Evolutionary conservation across 495 filamentous ascomycete species (phyloP), one percentile per base, ranked within the genome.

Genomic region (Achaetomiella virescens): DNA sequence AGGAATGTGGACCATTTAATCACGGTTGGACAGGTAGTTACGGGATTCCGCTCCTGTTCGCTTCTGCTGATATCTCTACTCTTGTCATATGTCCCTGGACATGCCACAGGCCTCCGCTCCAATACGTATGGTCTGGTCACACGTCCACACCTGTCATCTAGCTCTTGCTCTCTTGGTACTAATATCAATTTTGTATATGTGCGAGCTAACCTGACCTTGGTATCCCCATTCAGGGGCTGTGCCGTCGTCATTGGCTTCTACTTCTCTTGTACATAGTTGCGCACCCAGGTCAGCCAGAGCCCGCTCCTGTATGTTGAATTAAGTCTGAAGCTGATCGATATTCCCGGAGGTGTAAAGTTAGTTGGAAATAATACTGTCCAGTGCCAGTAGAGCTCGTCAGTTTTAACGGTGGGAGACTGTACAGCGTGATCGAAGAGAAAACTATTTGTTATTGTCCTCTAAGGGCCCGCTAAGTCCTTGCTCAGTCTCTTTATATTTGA

Each of bases 281-380:
- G 20, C 24, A 35, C 38, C 25, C 14, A 52, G 38, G 37, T 43
- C 38, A n/a, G 49, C 49, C 27, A 52, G 49, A 52, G 49, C 49
- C 37, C 24, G 38, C 49, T 43, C 49, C 49, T 52, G 37, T 52
- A 15, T 43, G n/a, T 38, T 38, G 25, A 52, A 52, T 52, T 43
- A 24, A 43, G 37, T 52, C 36, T n/a, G 49, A 43, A 52, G 38
- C 49, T 52, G 49, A 43, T 52, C 49, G 49, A 52, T 52, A 52
- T 40, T 33, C 49, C 38, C 49, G 27, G 24, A 52, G 37, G 49
- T 43, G 24, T 27, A 36, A n/a, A n/a, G n/a, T n/a, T n/a, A n/a
- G 12, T 24, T 41, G 17, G 48, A 40, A 38, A 52, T 21, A 24
- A 52, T 52, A 6, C 48, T 52, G 24, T 43, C 6, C 38, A 41